Evolutionary conservation across 1,284 basidiomycete species (phyloP).

Genomic region (Taiwanofungus camphoratus): DNA sequence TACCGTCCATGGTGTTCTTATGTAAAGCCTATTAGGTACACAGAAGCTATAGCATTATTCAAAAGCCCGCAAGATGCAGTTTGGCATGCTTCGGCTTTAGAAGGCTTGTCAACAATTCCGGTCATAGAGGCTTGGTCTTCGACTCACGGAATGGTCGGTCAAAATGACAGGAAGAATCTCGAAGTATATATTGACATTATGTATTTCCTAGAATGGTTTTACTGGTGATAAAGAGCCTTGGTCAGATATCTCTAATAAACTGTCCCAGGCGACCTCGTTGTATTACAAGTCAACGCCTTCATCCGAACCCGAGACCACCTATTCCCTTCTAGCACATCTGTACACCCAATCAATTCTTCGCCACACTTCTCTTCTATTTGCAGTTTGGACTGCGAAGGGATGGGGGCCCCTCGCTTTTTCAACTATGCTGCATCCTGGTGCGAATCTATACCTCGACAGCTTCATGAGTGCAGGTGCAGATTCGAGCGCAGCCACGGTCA

Average conservation of each 20-base stretch:
- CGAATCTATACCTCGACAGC: conserved; percentile 47
- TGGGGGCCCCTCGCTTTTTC: conserved; percentile 81
- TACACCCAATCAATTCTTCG: conserved; percentile 64
- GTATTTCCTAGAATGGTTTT: background rate
- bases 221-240: conserved; percentile 55
- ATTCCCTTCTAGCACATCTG: conserved; percentile 58
- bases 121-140: conserved; percentile 82
- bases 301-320: conserved; percentile 50
- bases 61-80: conserved; percentile 68
- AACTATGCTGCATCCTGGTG: conserved; percentile 63
- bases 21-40: conserved; percentile 63
- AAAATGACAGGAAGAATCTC: conserved; percentile 8
- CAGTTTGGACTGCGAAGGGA: conserved; percentile 82
- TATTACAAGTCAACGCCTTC: conserved; percentile 53
- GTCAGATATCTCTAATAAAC: conserved; percentile 62
- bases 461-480: conserved; percentile 28
- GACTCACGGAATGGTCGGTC: conserved; percentile 64
- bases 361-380: conserved; percentile 63
- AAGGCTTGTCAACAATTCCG: conserved; percentile 73
- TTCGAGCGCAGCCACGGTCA: conserved; percentile 7
- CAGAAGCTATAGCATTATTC: conserved; percentile 72
- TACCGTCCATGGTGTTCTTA: background rate
- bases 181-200: conserved; percentile 24
- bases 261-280: conserved; percentile 56
- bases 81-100: conserved; percentile 85